Evolutionary conservation across 2,329 filamentous ascomycete genomes (phyloP).

Genomic region (Septoria linicola): DNA sequence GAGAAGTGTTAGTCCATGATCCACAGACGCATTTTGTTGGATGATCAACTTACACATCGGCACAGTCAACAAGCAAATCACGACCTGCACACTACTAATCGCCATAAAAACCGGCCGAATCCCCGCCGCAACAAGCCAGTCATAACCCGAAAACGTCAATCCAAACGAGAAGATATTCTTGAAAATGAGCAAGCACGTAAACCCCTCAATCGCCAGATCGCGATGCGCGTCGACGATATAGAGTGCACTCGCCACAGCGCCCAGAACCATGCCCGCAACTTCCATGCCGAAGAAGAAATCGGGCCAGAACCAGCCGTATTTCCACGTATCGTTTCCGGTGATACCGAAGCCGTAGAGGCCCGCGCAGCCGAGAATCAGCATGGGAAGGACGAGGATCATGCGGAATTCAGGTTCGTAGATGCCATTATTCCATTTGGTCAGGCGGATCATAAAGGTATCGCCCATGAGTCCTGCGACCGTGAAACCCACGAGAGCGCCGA

Average conservation of each 20-base stretch:
- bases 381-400: conserved; percentile 77
- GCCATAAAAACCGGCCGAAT: conserved; percentile 68
- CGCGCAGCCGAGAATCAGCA: conserved; percentile 72
- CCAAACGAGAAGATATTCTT: conserved; percentile 92
- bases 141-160: conserved; percentile 78
- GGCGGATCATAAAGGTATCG: conserved; percentile 67
- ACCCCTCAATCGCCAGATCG: conserved; percentile 80
- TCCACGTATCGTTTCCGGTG: conserved; percentile 60
- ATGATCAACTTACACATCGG: conserved; percentile 82
- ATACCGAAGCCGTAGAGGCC: conserved; percentile 84
- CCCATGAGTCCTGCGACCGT: conserved; percentile 69
- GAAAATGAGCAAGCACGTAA: conserved; percentile 87
- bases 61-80: conserved; percentile 70
- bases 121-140: conserved; percentile 68
- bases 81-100: conserved; percentile 74
- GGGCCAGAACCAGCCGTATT: conserved; percentile 71
- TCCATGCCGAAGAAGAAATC: conserved; percentile 81
- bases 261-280: conserved; percentile 87
- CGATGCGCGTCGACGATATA: conserved; percentile 94
- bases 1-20: neutral
- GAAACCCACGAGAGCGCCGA: conserved; percentile 79
- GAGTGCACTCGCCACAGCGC: conserved; percentile 77
- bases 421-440: conserved; percentile 74
- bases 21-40: no score
- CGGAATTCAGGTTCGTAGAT: conserved; percentile 91